Evolutionary conservation across 441 rosid genomes (phyloP).

Genomic region (Codiaeum variegatum): DNA sequence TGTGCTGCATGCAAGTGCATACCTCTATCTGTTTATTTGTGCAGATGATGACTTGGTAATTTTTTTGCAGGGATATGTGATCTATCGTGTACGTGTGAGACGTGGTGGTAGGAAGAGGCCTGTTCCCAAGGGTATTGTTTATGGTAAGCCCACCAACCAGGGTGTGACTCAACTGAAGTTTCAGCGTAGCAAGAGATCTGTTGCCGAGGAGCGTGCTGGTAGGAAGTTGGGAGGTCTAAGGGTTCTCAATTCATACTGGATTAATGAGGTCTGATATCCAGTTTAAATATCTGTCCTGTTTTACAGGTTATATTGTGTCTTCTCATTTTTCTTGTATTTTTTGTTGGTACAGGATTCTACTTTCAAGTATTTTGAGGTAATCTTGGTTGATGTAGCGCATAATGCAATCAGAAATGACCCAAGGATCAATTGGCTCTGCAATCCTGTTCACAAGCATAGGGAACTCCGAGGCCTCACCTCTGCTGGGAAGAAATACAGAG

Average conservation of each 20-base stretch:
- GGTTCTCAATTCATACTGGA: constrained; percentile 93
- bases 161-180: constrained; percentile 99
- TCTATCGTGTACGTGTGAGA: constrained; percentile 88
- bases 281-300: background rate
- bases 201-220: constrained; percentile 99
- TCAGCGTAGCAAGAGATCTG: constrained; percentile 94
- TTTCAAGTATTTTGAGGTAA: constrained; percentile 78
- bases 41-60: background rate
- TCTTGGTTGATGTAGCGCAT: constrained; percentile 77
- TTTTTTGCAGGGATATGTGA: constrained; percentile 64
- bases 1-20: background rate
- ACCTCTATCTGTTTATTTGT: background rate
- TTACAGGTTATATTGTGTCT: background rate
- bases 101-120: constrained; percentile 98
- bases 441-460: constrained; percentile 85
- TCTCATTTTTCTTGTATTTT: constrained; percentile 4
- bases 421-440: constrained; percentile 89
- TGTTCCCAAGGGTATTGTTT: constrained; percentile 93
- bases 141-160: constrained; percentile 98
- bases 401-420: constrained; percentile 78
- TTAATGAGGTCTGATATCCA: constrained; percentile 63
- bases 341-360: constrained; percentile 56
- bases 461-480: constrained; percentile 87
- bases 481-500: constrained; percentile 86
- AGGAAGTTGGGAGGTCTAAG: constrained; percentile 87